phyloP scores from a whole-genome alignment of 208 protist species.

The Trypanosoma platydactyli region DNA sequence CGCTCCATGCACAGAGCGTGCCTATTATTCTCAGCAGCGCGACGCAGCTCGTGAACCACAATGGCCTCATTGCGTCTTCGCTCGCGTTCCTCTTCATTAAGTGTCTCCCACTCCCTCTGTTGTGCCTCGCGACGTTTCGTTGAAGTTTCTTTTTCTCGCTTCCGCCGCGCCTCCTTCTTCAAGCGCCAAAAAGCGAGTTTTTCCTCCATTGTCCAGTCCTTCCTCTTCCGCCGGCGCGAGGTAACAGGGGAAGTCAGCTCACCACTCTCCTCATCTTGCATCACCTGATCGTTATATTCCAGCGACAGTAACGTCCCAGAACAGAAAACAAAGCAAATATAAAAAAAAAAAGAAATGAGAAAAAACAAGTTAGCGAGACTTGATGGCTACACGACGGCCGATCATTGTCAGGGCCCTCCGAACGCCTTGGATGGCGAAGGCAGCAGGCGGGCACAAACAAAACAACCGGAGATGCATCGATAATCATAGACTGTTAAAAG shows the following conservation, averaged over 20 bases:
- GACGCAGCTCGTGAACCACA: conserved; percentile 50
- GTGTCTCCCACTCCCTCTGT: conserved; percentile 52
- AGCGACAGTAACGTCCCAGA: not conserved
- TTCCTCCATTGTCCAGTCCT: conserved; percentile 57
- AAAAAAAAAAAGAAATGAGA: conserved; percentile 2
- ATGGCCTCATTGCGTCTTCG: conserved; percentile 39
- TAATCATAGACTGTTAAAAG: not conserved
- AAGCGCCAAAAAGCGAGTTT: conserved; percentile 55
- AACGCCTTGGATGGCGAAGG: not conserved
- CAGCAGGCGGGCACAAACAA: not conserved
- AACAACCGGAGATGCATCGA: not conserved
- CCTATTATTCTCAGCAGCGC: conserved; percentile 32
- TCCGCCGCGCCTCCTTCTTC: conserved; percentile 54
- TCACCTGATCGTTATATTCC: not conserved
- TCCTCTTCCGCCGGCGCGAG: conserved; percentile 37
- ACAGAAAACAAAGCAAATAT: conserved; percentile 20
- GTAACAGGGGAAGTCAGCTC: not conserved
- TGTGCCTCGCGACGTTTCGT: conserved; percentile 35
- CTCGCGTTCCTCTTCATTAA: conserved; percentile 53
- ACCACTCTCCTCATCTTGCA: not conserved
- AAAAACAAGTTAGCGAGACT: not conserved
- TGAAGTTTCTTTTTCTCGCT: conserved; percentile 31
- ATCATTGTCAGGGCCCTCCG: too few relatives aligned
- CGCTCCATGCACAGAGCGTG: conserved; percentile 29
- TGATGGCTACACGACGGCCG: not conserved